Evolutionary conservation across 2,329 filamentous ascomycete genomes (phyloP).

Genomic region (Cadophora gregata): DNA sequence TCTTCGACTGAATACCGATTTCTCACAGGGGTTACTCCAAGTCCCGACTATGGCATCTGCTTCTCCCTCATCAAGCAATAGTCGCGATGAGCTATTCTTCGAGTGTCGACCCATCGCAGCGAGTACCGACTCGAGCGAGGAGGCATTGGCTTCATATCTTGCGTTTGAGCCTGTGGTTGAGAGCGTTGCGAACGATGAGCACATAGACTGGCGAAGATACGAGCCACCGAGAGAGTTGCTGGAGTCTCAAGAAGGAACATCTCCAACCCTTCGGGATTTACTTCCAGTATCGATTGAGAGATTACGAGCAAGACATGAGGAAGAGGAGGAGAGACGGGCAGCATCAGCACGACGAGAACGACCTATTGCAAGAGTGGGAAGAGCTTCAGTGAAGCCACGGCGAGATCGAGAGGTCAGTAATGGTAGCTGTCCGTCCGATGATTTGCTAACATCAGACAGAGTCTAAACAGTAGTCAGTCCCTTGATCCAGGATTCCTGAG

Average conservation of each 20-base stretch:
- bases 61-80: constrained; percentile 17
- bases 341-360: constrained; percentile 43
- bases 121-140: constrained; percentile 5
- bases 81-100: constrained; percentile 33
- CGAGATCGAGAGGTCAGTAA: constrained; percentile 37
- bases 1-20: constrained; percentile 21
- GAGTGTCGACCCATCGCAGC: constrained; percentile 15
- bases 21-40: constrained; percentile 18
- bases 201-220: constrained; percentile 54
- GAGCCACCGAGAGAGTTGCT: constrained; percentile 53
- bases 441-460: not conserved
- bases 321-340: constrained; percentile 44
- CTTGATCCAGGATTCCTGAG: not conserved
- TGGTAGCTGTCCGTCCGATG: not conserved
- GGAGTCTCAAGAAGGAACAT: constrained; percentile 47
- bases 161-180: constrained; percentile 35
- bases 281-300: constrained; percentile 54
- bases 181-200: constrained; percentile 26
- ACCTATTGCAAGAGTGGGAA: constrained; percentile 32
- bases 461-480: not conserved
- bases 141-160: constrained; percentile 30
- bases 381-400: constrained; percentile 25
- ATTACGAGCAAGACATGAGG: constrained; percentile 48
- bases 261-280: constrained; percentile 51
- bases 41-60: constrained; percentile 16